These are phyloP conservation scores for Solanum habrochaites DNA, from an alignment of 257 asterid species.

Conservation along the genomic window DNA sequence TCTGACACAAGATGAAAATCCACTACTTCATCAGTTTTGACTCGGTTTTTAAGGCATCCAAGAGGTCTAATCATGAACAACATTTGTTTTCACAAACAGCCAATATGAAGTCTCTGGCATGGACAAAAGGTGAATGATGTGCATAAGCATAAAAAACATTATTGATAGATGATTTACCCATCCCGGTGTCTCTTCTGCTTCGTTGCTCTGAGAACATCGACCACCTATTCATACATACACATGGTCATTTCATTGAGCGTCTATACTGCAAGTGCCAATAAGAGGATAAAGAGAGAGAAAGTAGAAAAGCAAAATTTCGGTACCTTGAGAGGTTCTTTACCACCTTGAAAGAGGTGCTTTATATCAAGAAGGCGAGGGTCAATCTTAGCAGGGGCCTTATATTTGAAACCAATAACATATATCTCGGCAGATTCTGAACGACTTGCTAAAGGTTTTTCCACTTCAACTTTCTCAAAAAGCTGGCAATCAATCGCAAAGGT, in stretches of 20 bases:
- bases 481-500: slow-evolving; percentile 15
- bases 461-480: slow-evolving; percentile 95
- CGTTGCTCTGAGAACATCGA: slow-evolving; percentile 64
- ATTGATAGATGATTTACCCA: slow-evolving; percentile 32
- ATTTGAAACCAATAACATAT: slow-evolving; percentile 61
- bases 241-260: background rate
- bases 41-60: background rate
- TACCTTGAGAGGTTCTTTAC: slow-evolving; percentile 76
- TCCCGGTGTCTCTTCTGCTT: slow-evolving; percentile 82
- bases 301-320: background rate
- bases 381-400: slow-evolving; percentile 94
- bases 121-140: background rate
- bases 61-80: background rate
- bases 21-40: background rate
- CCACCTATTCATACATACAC: slow-evolving; percentile 20
- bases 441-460: slow-evolving; percentile 85
- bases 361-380: slow-evolving; percentile 90
- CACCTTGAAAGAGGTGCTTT: slow-evolving; percentile 76
- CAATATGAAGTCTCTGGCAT: background rate
- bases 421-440: slow-evolving; percentile 82
- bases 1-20: background rate
- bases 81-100: background rate
- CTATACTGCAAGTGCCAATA: background rate
- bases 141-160: background rate
- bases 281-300: background rate